Evolutionary conservation across 768 basidiomycete genomes (phyloP).

Genomic region (Dictyophora rubrovolvata): DNA sequence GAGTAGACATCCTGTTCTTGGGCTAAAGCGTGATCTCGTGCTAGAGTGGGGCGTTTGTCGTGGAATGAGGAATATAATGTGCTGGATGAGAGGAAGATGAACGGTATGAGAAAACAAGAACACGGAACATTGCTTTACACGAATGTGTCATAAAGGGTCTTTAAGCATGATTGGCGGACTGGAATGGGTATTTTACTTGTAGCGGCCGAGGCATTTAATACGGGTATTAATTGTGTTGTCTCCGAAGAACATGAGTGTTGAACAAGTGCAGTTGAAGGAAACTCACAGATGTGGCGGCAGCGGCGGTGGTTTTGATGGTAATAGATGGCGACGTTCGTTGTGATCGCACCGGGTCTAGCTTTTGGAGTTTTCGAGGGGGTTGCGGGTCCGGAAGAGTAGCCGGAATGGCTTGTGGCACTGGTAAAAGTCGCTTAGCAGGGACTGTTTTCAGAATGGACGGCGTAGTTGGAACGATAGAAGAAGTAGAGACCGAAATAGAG

Average conservation of each 20-base stretch:
- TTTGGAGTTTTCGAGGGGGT: slow-evolving; percentile 59
- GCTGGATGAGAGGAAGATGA: background rate
- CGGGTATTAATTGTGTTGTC: slow-evolving; percentile 48
- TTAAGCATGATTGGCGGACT: slow-evolving; percentile 52
- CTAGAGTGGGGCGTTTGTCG: slow-evolving; percentile 26
- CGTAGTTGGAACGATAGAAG: background rate
- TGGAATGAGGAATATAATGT: slow-evolving; percentile 6
- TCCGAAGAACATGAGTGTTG: slow-evolving; percentile 9
- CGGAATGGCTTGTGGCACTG: slow-evolving; percentile 4
- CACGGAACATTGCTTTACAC: slow-evolving; percentile 13
- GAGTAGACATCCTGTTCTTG: slow-evolving; percentile 78
- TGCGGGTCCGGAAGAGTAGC: slow-evolving; percentile 22
- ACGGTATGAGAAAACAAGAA: background rate
- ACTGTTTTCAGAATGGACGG: slow-evolving; percentile 15
- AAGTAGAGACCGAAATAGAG: background rate
- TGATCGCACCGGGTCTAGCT: slow-evolving; percentile 36
- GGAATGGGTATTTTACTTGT: slow-evolving; percentile 64
- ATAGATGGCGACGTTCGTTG: slow-evolving; percentile 29
- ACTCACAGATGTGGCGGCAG: background rate
- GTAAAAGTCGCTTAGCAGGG: slow-evolving; percentile 43
- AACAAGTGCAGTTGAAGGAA: background rate
- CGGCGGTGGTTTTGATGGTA: slow-evolving; percentile 5
- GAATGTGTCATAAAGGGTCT: slow-evolving; percentile 17
- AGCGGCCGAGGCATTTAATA: slow-evolving; percentile 55
- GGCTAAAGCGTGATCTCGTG: slow-evolving; percentile 66